Base-by-base conservation (phyloP, 768 basidiomycete genomes). In the Ramaria sp. region DNA sequence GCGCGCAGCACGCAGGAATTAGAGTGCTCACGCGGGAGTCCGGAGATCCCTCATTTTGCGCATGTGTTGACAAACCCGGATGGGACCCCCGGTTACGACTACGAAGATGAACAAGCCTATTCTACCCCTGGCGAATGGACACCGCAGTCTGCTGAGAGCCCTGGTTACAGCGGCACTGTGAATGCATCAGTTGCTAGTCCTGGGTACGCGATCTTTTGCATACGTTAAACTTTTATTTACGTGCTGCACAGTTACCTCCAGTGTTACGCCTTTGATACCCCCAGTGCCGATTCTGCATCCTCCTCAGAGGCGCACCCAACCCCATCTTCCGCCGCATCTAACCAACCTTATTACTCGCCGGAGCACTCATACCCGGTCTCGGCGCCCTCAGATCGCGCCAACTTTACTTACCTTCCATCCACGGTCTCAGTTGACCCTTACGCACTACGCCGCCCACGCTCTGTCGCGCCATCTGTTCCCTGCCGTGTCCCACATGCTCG, bases 1-100 rank as follows among this genome's bases (percentile, higher is more conserved):
- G 66, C 50, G 57, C 59, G 43, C 73, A 75, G 42, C 65, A 63
- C 50, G 5, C 56, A 53, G 64, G 63, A n/a, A 58, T 56, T 36
- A 63, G 62, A 47, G 66, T 64, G 36, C 45, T 56, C 22, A 63
- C 57, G 24, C 65, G 60, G 38, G 64, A 54, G 18, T 64, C 60
- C 56, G 59, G 38, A 60, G 52, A 52, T 60, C 22, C 64, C 61
- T 52, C 55, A 58, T 42, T 51, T 55, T 54, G 48, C 47, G 42
- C 38, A 50, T 55, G 50, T 50, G 41, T 38, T 57, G 24, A 57
- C 50, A 25, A 55, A 22, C 41, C 56, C 56, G 16, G 48, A 52
- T 39, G 50, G 50, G 37, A 51, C 32, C 37, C 50, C 50, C 12
- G 16, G 50, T 20, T 52, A 43, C 22, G 51, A 52, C 3, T 15